phyloP scores from a whole-genome alignment of 2,329 filamentous ascomycete genomes.

The Fusarium mexicanum region DNA sequence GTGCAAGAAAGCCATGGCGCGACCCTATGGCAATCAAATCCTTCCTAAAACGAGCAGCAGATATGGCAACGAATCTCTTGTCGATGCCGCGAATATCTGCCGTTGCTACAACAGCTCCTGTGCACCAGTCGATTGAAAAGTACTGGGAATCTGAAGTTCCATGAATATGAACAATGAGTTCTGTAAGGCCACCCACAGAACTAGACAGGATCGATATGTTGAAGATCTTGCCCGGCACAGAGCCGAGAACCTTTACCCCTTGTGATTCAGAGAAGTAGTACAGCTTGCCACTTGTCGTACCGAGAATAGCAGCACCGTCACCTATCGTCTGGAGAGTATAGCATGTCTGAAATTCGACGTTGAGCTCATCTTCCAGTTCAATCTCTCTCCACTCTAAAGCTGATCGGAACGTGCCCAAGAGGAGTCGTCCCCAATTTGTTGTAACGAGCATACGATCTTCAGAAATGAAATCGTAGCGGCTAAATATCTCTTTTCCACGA shows the following conservation, averaged over 20 bases:
- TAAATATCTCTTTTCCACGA: constrained; percentile 59
- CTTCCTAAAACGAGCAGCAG: constrained; percentile 53
- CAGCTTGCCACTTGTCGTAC: constrained; percentile 59
- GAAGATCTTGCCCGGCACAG: constrained; percentile 59
- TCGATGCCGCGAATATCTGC: constrained; percentile 53
- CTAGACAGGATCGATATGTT: constrained; percentile 57
- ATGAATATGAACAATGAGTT: constrained; percentile 58
- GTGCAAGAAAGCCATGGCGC: constrained; percentile 59
- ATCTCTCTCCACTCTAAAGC: constrained; percentile 57
- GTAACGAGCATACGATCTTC: constrained; percentile 62
- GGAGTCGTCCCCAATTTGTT: constrained; percentile 69
- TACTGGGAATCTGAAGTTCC: constrained; percentile 56
- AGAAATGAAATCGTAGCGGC: constrained; percentile 71
- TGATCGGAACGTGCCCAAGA: constrained; percentile 55
- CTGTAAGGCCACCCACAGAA: constrained; percentile 21
- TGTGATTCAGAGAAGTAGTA: constrained; percentile 53
- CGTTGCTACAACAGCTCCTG: constrained; percentile 43
- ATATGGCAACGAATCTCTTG: constrained; percentile 60
- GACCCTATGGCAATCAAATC: constrained; percentile 63
- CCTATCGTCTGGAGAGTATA: constrained; percentile 57
- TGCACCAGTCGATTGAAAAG: constrained; percentile 51
- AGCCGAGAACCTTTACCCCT: constrained; percentile 49
- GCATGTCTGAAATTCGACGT: constrained; percentile 55
- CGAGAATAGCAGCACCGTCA: constrained; percentile 56
- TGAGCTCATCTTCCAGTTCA: constrained; percentile 45